Base-by-base conservation (phyloP, 768 basidiomycete species). In the Hygrocybe punicea region DNA sequence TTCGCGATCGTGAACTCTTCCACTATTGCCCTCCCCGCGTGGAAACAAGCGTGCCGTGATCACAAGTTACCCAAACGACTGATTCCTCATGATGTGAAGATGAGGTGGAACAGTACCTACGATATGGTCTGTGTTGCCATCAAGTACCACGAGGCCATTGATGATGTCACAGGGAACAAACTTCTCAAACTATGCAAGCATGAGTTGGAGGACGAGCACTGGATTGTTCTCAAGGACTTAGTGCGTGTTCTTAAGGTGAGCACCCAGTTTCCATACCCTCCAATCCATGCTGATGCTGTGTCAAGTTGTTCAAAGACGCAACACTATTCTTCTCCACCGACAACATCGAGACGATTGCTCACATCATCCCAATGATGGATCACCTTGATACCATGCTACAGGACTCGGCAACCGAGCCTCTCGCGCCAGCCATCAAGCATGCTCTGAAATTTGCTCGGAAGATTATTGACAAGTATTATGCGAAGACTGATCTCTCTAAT, bases 391-490 rank as follows among this genome's bases (percentile, higher is more conserved):
- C 59, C n/a, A 49, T 51, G n/a, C 62, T 70, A 21, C 59, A 61
- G 13, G 60, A 37, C 3, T 8, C 44, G 10, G 40, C 53, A 11
- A n/a, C 53, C 2, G 46, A 55, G 35, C 36, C 48, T 8, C 58
- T 59, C 17, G 33, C n/a, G 13, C 50, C 6, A 7, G 55, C 71
- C 14, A 68, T 76, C 42, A 60, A 56, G 14, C 58, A 61, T 8
- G 61, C 68, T 4, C 51, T 69, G 2, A 57, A 54, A 14, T 56
- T 69, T 13, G 67, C 60, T 3, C 71, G 72, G 42, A 55, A 61
- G 19, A 69, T 62, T 0, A 60, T 76, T 2, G 72, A 75, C 58
- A 24, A 57, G 1, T 76, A 76, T 54, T 76, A 74, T 51, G 48
- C 58, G 2, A 44, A 51, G 19, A 76, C 70, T 2, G 74, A 75